A percentile compares a stretch with the other conserved stretches of the same genome.
phyloP scores from a whole-genome alignment of 768 basidiomycete species.

The Rhodotorula babjevae region DNA sequence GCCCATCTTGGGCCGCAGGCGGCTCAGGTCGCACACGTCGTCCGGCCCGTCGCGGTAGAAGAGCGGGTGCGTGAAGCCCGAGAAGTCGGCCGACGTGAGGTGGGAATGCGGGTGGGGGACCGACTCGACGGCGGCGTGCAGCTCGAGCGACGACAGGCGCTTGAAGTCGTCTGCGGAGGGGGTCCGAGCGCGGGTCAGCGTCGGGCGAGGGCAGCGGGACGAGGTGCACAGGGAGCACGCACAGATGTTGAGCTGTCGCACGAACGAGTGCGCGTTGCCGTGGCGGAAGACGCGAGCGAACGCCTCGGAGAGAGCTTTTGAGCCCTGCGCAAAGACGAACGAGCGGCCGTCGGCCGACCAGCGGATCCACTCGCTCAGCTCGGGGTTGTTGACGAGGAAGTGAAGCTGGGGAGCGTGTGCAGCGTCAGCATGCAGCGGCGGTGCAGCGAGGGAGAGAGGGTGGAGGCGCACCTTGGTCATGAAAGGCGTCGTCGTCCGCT shows the following conservation, averaged over 20 bases:
- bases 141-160: constrained; percentile 11
- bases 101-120: background rate
- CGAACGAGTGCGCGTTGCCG: constrained; percentile 22
- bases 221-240: background rate
- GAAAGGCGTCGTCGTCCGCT: constrained; percentile 19
- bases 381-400: constrained; percentile 10
- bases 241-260: constrained; percentile 35
- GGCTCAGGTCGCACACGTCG: constrained; percentile 6
- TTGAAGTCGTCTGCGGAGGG: constrained; percentile 30
- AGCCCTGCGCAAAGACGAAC: constrained; percentile 24
- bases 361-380: constrained; percentile 9
- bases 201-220: background rate
- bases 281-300: constrained; percentile 28
- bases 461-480: constrained; percentile 10
- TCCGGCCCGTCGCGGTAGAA: constrained; percentile 15
- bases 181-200: background rate
- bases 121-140: constrained; percentile 16
- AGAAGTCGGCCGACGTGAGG: constrained; percentile 16
- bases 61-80: constrained; percentile 32
- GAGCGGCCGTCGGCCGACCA: constrained; percentile 19
- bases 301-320: background rate
- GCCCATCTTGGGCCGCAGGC: constrained; percentile 31
- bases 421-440: no score
- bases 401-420: constrained; percentile 3
- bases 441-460: no score